These are phyloP conservation scores for Oryza glumipatula DNA, from an alignment of 176 grass and related monocot genomes.

Conservation along the genomic window DNA sequence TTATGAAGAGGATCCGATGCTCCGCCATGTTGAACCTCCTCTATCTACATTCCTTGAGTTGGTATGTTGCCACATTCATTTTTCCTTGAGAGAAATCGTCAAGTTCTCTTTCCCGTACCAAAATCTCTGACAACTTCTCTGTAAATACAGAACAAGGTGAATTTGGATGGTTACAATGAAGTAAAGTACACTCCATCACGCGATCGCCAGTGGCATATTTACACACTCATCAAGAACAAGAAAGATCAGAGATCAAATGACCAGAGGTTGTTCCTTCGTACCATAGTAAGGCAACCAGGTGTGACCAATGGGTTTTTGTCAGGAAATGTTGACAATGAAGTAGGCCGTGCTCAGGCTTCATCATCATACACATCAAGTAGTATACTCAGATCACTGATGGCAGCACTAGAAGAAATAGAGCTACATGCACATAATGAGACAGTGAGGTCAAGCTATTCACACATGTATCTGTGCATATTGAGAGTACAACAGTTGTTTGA, in stretches of 20 bases:
- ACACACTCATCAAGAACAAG: conserved; percentile 75
- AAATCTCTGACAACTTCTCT: conserved; percentile 31
- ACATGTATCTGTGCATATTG: conserved; percentile 94
- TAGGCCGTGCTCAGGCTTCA: conserved; percentile 53
- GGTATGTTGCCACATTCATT: conserved; percentile 54
- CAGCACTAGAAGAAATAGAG: conserved; percentile 94
- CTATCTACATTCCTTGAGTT: conserved; percentile 95
- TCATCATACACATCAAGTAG: conserved; percentile 85
- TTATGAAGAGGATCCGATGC: conserved; percentile 93
- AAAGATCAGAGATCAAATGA: conserved; percentile 56
- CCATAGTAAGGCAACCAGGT: conserved; percentile 85
- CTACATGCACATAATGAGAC: conserved; percentile 81
- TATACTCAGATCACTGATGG: conserved; percentile 90
- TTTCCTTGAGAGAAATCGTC: not conserved
- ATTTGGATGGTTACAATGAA: conserved; percentile 84
- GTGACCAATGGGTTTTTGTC: conserved; percentile 64
- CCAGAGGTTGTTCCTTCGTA: conserved; percentile 94
- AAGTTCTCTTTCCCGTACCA: conserved; percentile 24
- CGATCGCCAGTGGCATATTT: conserved; percentile 97
- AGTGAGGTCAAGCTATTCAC: conserved; percentile 80
- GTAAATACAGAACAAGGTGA: conserved; percentile 73
- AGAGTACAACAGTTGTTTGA: conserved; percentile 72
- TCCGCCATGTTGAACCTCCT: conserved; percentile 95
- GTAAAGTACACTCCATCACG: conserved; percentile 94
- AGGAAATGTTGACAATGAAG: conserved; percentile 62